A percentile compares a stretch with the other conserved stretches of the same genome.
phyloP scores from a whole-genome alignment of 148 eudicot genomes.

The Diospyros lotus region DNA sequence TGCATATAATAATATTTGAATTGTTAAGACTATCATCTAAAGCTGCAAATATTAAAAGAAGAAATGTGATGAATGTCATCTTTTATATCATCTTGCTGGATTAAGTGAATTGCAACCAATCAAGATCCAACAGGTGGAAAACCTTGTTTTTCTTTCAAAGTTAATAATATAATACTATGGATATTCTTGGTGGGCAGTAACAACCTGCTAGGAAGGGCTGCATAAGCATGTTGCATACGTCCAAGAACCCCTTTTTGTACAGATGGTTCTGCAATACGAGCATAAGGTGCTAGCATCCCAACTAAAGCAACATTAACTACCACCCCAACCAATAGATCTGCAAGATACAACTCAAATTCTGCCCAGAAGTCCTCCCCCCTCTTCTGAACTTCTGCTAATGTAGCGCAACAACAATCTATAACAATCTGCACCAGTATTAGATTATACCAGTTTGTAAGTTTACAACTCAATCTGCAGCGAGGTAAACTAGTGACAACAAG shows the following conservation, averaged over 20 bases:
- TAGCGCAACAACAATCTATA: conserved; percentile 69
- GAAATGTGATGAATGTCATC: not conserved
- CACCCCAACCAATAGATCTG: conserved; percentile 58
- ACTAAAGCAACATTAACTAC: conserved; percentile 69
- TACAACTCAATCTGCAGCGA: not conserved
- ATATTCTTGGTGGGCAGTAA: not conserved
- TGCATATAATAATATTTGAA: conserved; percentile 15
- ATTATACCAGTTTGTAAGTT: not conserved
- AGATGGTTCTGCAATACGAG: conserved; percentile 53
- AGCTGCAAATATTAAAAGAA: conserved; percentile 7
- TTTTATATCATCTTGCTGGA: not conserved
- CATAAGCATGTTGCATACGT: conserved; percentile 35
- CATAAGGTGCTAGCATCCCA: conserved; percentile 72
- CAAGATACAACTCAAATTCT: conserved; percentile 60
- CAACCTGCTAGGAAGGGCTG: conserved; percentile 68
- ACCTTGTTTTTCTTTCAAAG: not conserved
- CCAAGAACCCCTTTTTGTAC: conserved; percentile 42
- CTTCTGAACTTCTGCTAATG: conserved; percentile 64
- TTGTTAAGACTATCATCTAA: not conserved
- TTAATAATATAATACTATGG: not conserved
- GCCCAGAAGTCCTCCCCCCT: conserved; percentile 73
- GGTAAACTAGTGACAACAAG: not conserved
- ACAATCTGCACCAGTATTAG: conserved; percentile 47
- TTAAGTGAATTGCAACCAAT: not conserved
- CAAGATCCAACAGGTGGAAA: not conserved